These are phyloP conservation scores for Cladosporium halotolerans DNA, from an alignment of 2,329 filamentous ascomycete species.

Conservation along the genomic window DNA sequence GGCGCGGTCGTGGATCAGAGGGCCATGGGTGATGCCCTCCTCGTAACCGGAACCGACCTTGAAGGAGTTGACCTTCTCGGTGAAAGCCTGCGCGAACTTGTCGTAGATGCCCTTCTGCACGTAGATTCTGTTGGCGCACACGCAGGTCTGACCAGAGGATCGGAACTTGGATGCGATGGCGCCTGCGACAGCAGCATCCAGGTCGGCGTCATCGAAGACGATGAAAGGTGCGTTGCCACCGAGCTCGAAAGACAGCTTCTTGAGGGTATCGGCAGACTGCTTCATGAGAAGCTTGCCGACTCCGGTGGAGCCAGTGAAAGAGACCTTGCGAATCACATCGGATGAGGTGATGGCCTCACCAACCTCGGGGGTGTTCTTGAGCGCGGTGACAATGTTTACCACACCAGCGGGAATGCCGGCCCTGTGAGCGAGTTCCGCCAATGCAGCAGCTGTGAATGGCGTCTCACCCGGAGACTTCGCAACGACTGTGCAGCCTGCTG, in stretches of 20 bases:
- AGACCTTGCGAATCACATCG: constrained; percentile 76
- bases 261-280: constrained; percentile 75
- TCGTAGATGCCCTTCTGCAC: constrained; percentile 75
- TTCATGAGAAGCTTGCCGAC: constrained; percentile 77
- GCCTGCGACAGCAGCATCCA: constrained; percentile 76
- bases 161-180: constrained; percentile 88
- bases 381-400: constrained; percentile 77
- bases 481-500: constrained; percentile 92
- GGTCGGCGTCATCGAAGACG: constrained; percentile 86
- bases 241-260: constrained; percentile 84
- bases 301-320: constrained; percentile 74
- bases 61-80: constrained; percentile 66
- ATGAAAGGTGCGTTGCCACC: constrained; percentile 96
- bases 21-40: constrained; percentile 67
- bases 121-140: constrained; percentile 70
- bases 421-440: constrained; percentile 78
- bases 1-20: constrained; percentile 78
- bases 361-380: constrained; percentile 72
- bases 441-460: constrained; percentile 79
- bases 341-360: constrained; percentile 71
- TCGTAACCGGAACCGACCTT: constrained; percentile 70
- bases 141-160: constrained; percentile 90
- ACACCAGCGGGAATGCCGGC: constrained; percentile 88
- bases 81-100: constrained; percentile 61
- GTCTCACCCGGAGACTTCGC: constrained; percentile 89